These are phyloP conservation scores for Myriosclerotinia duriaeana DNA, from an alignment of 2,329 filamentous ascomycete genomes.

Conservation along the genomic window DNA sequence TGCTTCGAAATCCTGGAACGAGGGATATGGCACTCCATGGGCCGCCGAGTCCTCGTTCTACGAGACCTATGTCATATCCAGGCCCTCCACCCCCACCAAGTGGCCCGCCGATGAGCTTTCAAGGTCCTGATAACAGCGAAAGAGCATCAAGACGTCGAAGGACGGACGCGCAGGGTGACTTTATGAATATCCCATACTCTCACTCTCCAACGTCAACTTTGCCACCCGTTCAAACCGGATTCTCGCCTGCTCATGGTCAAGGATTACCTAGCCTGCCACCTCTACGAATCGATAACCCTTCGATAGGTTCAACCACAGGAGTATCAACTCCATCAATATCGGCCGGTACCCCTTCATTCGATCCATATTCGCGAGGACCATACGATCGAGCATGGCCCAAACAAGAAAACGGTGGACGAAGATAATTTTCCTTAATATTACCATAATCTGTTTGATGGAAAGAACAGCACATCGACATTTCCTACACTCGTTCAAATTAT, in stretches of 20 bases:
- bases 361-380: slow-evolving; percentile 33
- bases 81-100: slow-evolving; percentile 28
- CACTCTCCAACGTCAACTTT: slow-evolving; percentile 37
- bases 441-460: slow-evolving; percentile 16
- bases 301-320: slow-evolving; percentile 25
- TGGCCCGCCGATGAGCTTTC: slow-evolving; percentile 29
- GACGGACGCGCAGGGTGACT: slow-evolving; percentile 39
- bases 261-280: slow-evolving; percentile 37
- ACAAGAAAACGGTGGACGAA: slow-evolving; percentile 31
- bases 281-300: slow-evolving; percentile 36
- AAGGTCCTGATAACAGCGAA: slow-evolving; percentile 31
- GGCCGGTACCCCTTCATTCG: slow-evolving; percentile 30
- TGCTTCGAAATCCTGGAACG: slow-evolving; percentile 59
- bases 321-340: slow-evolving; percentile 30
- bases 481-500: slow-evolving; percentile 4
- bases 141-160: slow-evolving; percentile 38
- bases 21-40: slow-evolving; percentile 53
- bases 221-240: slow-evolving; percentile 35
- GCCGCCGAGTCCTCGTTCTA: slow-evolving; percentile 50
- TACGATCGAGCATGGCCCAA: slow-evolving; percentile 37
- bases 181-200: slow-evolving; percentile 33
- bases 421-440: slow-evolving; percentile 12
- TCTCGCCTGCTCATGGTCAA: slow-evolving; percentile 26
- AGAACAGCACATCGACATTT: slow-evolving; percentile 20
- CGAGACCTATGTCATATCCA: slow-evolving; percentile 33